phyloP scores from a whole-genome alignment of 2,329 filamentous ascomycete species.

The Taxawa tesnikishii region DNA sequence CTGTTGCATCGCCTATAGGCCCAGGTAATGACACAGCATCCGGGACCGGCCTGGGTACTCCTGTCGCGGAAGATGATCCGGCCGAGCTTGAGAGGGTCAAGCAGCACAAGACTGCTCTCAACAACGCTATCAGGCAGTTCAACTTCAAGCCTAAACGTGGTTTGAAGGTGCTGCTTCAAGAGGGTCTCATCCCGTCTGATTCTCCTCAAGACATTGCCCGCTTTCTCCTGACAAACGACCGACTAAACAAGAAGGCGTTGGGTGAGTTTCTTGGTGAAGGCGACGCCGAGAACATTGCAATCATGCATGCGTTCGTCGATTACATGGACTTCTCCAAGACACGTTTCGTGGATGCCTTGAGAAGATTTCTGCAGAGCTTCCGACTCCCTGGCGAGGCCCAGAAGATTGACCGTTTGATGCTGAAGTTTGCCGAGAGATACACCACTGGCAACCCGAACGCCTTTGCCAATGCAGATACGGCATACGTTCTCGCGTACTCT shows the following conservation, averaged over 20 bases:
- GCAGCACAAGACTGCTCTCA: slow-evolving; percentile 81
- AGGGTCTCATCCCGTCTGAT: slow-evolving; percentile 77
- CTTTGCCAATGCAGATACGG: slow-evolving; percentile 95
- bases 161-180: slow-evolving; percentile 68
- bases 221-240: slow-evolving; percentile 72
- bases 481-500: slow-evolving; percentile 90
- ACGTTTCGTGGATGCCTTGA: slow-evolving; percentile 82
- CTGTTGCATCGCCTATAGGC: slow-evolving; percentile 43
- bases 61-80: slow-evolving; percentile 67
- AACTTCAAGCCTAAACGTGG: slow-evolving; percentile 97
- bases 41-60: slow-evolving; percentile 20
- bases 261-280: slow-evolving; percentile 93
- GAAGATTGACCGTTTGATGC: slow-evolving; percentile 98
- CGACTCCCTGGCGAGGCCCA: slow-evolving; percentile 90
- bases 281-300: slow-evolving; percentile 84
- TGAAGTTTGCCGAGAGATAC: slow-evolving; percentile 96
- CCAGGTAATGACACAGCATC: slow-evolving; percentile 30
- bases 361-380: slow-evolving; percentile 89
- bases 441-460: slow-evolving; percentile 91
- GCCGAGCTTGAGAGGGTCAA: slow-evolving; percentile 92
- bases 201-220: slow-evolving; percentile 68
- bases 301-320: slow-evolving; percentile 97
- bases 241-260: slow-evolving; percentile 80
- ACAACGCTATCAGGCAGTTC: slow-evolving; percentile 80
- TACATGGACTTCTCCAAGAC: slow-evolving; percentile 85